Evolutionary conservation across 139 green algal species (phyloP), one percentile per base, ranked within the genome.

Genomic region (Chlamydomonas sp.): DNA sequence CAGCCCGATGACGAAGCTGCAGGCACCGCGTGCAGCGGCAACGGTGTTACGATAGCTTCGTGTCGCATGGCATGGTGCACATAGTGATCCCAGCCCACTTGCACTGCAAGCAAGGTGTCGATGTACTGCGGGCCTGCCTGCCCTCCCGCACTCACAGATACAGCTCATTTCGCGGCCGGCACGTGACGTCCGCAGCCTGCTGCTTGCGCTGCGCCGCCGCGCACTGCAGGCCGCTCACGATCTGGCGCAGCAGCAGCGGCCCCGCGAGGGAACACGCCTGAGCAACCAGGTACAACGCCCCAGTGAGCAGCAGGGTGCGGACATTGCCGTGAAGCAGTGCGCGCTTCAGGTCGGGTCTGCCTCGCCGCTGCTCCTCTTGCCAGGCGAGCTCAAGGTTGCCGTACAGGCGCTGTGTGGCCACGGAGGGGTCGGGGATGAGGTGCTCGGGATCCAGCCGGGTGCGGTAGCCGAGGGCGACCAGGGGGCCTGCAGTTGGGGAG

Each of bases 1-100:
- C 12, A 98, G 92, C 76, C 91, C 91, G 72, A 92, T 91, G 80
- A 89, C 89, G 88, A 90, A 93, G 80, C 91, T 94, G 89, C 80
- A 77, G 18, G 12, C 3, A 15, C 9, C 12, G 31, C 31, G 31
- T 49, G 31, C 31, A 49, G 31, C 31, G 31, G 15, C 59, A 58
- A 49, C 76, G 14, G 57, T 78, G 31, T 49, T 49, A 49, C 31
- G 31, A 14, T 31, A 31, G 7, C 18, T 20, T 69, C 3, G 59
- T 15, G 31, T 49, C 31, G 31, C 31, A 0, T 49, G 31, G 31
- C 31, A 49, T 49, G 31, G 31, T 49, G 31, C 31, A 49, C 31
- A 49, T 49, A 49, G 31, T 49, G 31, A 49, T 49, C 31, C 31
- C 31, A 49, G 31, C 31, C 31, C 31, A 49, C 31, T 49, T 49